A percentile compares a stretch with the other conserved stretches of the same genome.
Evolutionary conservation across 495 filamentous ascomycete genomes (phyloP).

Genomic region (Aspergillus carlsbadensis): DNA sequence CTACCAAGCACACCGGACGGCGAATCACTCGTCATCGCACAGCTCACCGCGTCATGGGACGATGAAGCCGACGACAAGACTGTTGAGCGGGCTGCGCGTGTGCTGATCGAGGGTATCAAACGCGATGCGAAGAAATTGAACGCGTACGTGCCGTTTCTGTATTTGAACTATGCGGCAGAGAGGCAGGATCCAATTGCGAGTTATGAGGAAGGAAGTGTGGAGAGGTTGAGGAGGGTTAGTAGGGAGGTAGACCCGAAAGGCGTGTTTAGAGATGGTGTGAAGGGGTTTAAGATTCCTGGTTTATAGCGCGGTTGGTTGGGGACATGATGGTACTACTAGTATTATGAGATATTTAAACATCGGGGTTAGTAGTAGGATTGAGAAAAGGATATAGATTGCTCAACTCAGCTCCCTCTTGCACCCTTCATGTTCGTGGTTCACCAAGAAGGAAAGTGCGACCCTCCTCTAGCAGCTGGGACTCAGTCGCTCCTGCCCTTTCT

Average conservation of each 20-base stretch:
- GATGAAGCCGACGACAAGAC: constrained; percentile 19
- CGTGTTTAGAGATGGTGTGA: constrained; percentile 7
- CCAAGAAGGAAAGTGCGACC: no score
- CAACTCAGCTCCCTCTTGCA: no score
- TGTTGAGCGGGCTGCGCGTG: constrained; percentile 10
- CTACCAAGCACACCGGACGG: constrained; percentile 8
- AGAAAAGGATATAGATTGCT: no score
- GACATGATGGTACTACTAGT: no score
- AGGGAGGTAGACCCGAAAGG: constrained; percentile 41
- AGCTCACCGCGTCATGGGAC: constrained; percentile 22
- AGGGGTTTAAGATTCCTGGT: constrained; percentile 13
- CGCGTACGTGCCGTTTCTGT: constrained; percentile 21
- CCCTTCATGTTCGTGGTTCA: no score
- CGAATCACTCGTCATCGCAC: constrained; percentile 15
- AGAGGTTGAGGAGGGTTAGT: constrained; percentile 25
- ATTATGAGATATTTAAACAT: no score
- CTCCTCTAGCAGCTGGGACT: no score
- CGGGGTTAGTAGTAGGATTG: no score
- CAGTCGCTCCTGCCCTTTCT: no score
- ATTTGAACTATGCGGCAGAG: constrained; percentile 30
- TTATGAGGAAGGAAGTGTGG: constrained; percentile 39
- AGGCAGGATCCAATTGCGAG: constrained; percentile 33
- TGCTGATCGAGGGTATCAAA: constrained; percentile 16
- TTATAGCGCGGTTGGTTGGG: no score
- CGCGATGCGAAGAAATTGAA: constrained; percentile 13